These are phyloP conservation scores for Ogataea neopini DNA, from an alignment of 805 yeast species.

Conservation along the genomic window DNA sequence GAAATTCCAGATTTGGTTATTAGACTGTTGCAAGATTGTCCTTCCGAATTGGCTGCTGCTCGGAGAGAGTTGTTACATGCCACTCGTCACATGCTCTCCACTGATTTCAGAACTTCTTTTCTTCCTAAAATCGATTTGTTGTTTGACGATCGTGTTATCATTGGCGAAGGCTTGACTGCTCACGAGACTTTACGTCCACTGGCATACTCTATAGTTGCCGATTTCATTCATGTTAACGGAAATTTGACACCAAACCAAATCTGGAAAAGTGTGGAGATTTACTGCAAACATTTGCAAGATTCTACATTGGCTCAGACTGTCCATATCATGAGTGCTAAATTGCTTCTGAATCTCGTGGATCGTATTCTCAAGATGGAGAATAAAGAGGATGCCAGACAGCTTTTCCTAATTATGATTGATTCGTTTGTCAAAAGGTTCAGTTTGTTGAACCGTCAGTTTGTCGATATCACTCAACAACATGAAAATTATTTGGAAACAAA, in stretches of 20 bases:
- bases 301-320: slow-evolving; percentile 81
- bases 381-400: slow-evolving; percentile 77
- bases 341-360: slow-evolving; percentile 84
- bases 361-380: slow-evolving; percentile 80
- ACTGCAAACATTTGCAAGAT: slow-evolving; percentile 79
- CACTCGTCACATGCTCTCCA: slow-evolving; percentile 89
- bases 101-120: slow-evolving; percentile 80
- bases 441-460: slow-evolving; percentile 70
- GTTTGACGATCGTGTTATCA: slow-evolving; percentile 81
- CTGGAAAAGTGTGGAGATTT: slow-evolving; percentile 82
- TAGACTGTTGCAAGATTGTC: slow-evolving; percentile 89
- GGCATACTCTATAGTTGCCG: slow-evolving; percentile 95
- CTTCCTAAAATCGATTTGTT: slow-evolving; percentile 82
- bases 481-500: slow-evolving; percentile 48
- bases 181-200: slow-evolving; percentile 87
- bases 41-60: slow-evolving; percentile 87
- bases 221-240: slow-evolving; percentile 86
- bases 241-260: slow-evolving; percentile 82
- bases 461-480: slow-evolving; percentile 63
- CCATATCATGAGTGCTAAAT: slow-evolving; percentile 94
- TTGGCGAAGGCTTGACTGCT: slow-evolving; percentile 92
- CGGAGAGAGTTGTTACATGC: slow-evolving; percentile 93
- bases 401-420: slow-evolving; percentile 82
- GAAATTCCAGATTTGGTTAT: slow-evolving; percentile 86
- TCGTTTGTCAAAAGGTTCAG: slow-evolving; percentile 83